Conservation (phyloP, 805 yeast species). For the Candida boidinii region DNA sequence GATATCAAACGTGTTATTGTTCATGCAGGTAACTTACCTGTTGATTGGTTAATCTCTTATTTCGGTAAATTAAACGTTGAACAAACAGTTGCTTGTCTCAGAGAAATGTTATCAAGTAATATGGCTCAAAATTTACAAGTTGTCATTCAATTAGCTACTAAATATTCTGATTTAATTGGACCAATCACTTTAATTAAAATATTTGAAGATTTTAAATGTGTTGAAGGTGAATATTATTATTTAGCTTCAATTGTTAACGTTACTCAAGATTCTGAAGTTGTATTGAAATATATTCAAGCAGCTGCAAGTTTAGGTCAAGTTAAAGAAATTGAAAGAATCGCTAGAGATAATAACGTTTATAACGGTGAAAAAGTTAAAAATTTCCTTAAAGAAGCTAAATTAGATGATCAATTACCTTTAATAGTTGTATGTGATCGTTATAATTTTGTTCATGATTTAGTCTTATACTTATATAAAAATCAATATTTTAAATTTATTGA, state of each 20-base stretch:
- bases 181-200: slow-evolving; percentile 75
- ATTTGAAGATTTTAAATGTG: slow-evolving; percentile 88
- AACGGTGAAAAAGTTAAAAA: slow-evolving; percentile 97
- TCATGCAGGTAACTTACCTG: slow-evolving; percentile 75
- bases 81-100: slow-evolving; percentile 80
- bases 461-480: slow-evolving; percentile 88
- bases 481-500: slow-evolving; percentile 95
- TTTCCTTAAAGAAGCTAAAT: slow-evolving; percentile 86
- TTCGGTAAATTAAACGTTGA: slow-evolving; percentile 93
- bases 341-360: slow-evolving; percentile 87
- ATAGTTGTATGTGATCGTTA: slow-evolving; percentile 94
- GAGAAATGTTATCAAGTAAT: slow-evolving; percentile 74
- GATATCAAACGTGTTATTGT: slow-evolving; percentile 94
- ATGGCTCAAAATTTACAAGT: slow-evolving; percentile 84
- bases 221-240: slow-evolving; percentile 92
- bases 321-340: slow-evolving; percentile 93
- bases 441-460: slow-evolving; percentile 86
- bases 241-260: slow-evolving; percentile 88
- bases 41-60: slow-evolving; percentile 88
- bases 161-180: slow-evolving; percentile 90
- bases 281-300: slow-evolving; percentile 89
- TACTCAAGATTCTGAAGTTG: slow-evolving; percentile 91
- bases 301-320: slow-evolving; percentile 86
- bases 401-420: slow-evolving; percentile 93
- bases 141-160: slow-evolving; percentile 93